Base-by-base conservation (phyloP, 140 eudicot genomes). In the Bidens hawaiensis region DNA sequence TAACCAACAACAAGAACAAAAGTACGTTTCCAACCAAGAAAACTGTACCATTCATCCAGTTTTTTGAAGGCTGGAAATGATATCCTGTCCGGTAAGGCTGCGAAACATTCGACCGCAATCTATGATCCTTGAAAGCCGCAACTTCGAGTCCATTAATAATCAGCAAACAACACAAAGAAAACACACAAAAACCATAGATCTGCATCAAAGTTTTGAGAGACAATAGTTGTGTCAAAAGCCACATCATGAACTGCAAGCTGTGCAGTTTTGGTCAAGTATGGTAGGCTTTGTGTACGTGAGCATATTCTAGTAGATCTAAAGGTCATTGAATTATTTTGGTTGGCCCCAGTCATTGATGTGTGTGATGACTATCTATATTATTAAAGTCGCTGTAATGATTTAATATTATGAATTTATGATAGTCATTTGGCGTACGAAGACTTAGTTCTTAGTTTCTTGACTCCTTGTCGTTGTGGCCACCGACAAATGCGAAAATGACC, bases 31-130 rank as follows among this genome's bases (percentile, higher is more conserved):
- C 0, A 24, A 52, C 40, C 26, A 22, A 41, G 16, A 68, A 13
- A 49, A 6, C 3, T 16, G 38, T 75, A 86, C 88, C 91, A 15
- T 86, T 86, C 75, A 86, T 86, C 90, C 95, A 86, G 59, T 83
- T 83, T 53, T 64, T 83, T 42, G 76, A 67, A 49, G 95, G 88
- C 65, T 80, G 95, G 40, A 86, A 80, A 65, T 86, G 95, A 71
- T 59, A 83, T 1, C 81, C 78, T 25, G 87, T 82, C 31, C 87
- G 52, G 40, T 86, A 72, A 50, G 80, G 77, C 62, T 80, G 84
- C 18, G 51, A 45, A 5, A 69, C 62, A 26, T 72, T 22, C 14
- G 62, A 10, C 2, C 50, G 34, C 27, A 49, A 60, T 45, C 18
- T 68, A 40, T 26, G 67, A 24, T 24, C 17, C 34, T 50, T 46